Evolutionary conservation across 1,139 yeast species (phyloP).

Genomic region (Debaryomyces robertsiae): DNA sequence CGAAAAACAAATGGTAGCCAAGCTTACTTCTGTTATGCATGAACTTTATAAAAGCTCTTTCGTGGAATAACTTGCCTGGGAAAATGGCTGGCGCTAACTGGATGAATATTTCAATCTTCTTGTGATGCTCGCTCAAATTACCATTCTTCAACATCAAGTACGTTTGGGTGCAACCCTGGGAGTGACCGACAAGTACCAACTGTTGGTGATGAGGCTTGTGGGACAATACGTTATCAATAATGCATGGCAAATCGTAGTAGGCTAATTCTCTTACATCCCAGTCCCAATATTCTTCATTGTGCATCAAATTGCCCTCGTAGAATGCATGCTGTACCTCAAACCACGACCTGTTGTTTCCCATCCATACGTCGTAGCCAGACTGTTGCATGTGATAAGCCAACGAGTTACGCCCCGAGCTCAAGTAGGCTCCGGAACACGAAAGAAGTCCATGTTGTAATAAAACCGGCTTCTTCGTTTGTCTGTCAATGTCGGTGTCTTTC

Average conservation of each 20-base stretch:
- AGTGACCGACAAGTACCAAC: conserved; percentile 74
- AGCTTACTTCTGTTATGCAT: conserved; percentile 44
- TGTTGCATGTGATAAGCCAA: conserved; percentile 64
- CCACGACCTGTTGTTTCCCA: conserved; percentile 90
- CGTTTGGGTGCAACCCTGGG: conserved; percentile 91
- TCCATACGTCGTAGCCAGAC: conserved; percentile 86
- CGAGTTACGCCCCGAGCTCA: conserved; percentile 76
- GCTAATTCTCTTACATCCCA: conserved; percentile 91
- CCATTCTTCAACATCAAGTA: conserved; percentile 56
- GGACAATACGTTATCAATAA: conserved; percentile 60
- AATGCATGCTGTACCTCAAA: conserved; percentile 64
- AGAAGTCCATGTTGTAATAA: conserved; percentile 82
- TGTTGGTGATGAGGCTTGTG: conserved; percentile 47
- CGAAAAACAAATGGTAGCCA: conserved; percentile 54
- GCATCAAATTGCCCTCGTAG: conserved; percentile 44
- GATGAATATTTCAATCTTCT: conserved; percentile 64
- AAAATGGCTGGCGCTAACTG: conserved; percentile 90
- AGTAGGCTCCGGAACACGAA: conserved; percentile 83
- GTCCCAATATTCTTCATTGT: conserved; percentile 63
- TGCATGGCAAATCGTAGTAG: conserved; percentile 69
- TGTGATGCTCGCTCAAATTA: conserved; percentile 34
- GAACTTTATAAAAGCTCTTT: conserved; percentile 58
- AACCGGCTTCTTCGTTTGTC: conserved; percentile 54
- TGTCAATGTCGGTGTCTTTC: conserved; percentile 33
- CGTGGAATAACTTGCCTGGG: conserved; percentile 72